These are phyloP conservation scores for Fusarium secorum DNA, from an alignment of 2,329 filamentous ascomycete species.

Conservation along the genomic window DNA sequence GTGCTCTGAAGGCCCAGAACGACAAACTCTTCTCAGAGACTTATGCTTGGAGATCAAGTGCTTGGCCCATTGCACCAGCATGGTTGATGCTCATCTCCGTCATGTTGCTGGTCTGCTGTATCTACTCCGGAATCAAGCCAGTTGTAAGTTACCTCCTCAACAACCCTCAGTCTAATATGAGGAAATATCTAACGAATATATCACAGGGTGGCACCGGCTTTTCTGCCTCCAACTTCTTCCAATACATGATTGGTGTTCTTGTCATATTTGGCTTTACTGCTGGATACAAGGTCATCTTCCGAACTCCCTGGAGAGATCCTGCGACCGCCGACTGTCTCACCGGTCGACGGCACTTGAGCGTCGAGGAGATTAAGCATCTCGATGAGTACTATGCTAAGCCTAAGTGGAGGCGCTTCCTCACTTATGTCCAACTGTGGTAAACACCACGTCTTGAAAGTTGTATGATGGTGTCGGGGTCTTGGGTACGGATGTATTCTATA, in stretches of 20 bases:
- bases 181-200: rapidly evolving
- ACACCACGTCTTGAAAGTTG: not conserved
- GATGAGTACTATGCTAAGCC: constrained; percentile 25
- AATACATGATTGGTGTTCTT: constrained; percentile 4
- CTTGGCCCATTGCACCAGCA: constrained; percentile 11
- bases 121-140: constrained; percentile 9
- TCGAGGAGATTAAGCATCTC: constrained; percentile 29
- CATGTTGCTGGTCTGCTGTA: constrained; percentile 8
- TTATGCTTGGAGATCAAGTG: constrained; percentile 24
- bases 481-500: not conserved
- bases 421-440: constrained; percentile 33
- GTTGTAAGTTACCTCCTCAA: not conserved
- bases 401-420: constrained; percentile 32
- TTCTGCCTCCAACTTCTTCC: not conserved
- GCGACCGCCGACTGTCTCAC: constrained; percentile 30
- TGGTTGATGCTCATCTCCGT: constrained; percentile 15
- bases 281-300: constrained; percentile 29
- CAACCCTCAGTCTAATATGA: not conserved
- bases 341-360: constrained; percentile 16
- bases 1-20: constrained; percentile 18
- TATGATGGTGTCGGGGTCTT: not conserved
- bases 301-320: constrained; percentile 31
- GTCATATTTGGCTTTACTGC: constrained; percentile 32
- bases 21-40: constrained; percentile 23
- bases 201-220: not conserved